Conservation (phyloP, 2,329 filamentous ascomycete species). For the Fusarium domesticum region DNA sequence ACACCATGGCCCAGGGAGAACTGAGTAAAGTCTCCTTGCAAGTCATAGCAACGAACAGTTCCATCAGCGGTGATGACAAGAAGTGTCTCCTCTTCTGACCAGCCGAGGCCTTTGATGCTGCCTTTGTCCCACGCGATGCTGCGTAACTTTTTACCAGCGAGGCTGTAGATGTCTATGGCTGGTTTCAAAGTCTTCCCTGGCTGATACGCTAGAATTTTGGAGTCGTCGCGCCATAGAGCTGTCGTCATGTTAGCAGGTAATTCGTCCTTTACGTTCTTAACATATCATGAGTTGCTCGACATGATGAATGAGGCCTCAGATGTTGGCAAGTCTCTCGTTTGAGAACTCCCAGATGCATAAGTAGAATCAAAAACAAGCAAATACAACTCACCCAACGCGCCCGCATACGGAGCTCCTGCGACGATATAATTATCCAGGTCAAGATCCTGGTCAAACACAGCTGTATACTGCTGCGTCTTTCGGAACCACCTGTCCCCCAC, state of each 20-base stretch:
- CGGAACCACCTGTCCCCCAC: slow-evolving; percentile 94
- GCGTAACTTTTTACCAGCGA: slow-evolving; percentile 82
- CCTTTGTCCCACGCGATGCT: slow-evolving; percentile 91
- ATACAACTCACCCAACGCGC: slow-evolving; percentile 74
- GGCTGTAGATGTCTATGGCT: slow-evolving; percentile 91
- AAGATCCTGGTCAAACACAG: slow-evolving; percentile 86
- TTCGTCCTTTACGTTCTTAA: not conserved
- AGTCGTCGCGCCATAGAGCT: slow-evolving; percentile 88
- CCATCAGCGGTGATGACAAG: slow-evolving; percentile 87
- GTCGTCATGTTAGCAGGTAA: slow-evolving; percentile 18
- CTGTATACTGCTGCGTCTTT: slow-evolving; percentile 89
- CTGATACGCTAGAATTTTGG: slow-evolving; percentile 76
- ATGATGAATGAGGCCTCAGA: not conserved
- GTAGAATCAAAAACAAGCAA: not conserved
- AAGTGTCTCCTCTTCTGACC: slow-evolving; percentile 93
- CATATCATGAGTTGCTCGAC: slow-evolving; percentile 8
- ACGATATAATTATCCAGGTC: slow-evolving; percentile 95
- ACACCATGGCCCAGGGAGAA: slow-evolving; percentile 89
- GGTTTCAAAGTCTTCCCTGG: slow-evolving; percentile 70
- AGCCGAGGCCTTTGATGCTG: slow-evolving; percentile 81
- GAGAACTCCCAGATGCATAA: not conserved
- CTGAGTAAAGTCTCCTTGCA: slow-evolving; percentile 93
- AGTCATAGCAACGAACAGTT: slow-evolving; percentile 82
- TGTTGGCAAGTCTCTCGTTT: not conserved
- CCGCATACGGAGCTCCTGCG: slow-evolving; percentile 87